phyloP scores from a whole-genome alignment of 2,329 filamentous ascomycete genomes.

The Claviceps africana region DNA sequence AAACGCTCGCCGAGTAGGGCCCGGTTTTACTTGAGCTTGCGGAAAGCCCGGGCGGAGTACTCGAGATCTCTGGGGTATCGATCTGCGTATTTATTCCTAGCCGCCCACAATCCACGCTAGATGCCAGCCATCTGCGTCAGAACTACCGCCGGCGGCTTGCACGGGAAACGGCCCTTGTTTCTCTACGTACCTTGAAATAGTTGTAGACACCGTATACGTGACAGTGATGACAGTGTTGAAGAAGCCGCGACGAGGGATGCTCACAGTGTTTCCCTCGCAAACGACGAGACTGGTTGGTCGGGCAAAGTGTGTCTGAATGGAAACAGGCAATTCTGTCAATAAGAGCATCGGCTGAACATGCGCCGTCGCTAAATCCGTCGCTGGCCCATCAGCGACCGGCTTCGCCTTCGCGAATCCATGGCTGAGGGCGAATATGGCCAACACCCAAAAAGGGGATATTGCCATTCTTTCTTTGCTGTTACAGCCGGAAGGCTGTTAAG shows the following conservation, averaged over 20 bases:
- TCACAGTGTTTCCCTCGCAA: slow-evolving; percentile 1
- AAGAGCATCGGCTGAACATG: not conserved
- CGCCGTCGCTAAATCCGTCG: not conserved
- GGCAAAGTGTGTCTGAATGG: not conserved
- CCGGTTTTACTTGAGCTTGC: not conserved
- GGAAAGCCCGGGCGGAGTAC: not conserved
- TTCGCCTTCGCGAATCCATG: not conserved
- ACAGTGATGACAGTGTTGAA: slow-evolving; percentile 1
- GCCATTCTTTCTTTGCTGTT: not conserved
- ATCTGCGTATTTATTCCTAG: not conserved
- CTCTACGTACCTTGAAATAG: slow-evolving; percentile 1
- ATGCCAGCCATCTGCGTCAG: not conserved
- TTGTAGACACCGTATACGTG: not conserved
- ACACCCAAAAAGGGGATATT: not conserved
- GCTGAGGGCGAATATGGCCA: slow-evolving; percentile 1
- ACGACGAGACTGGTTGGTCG: not conserved
- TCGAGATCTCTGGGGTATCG: not conserved
- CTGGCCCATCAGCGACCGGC: not conserved
- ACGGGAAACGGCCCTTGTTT: not conserved
- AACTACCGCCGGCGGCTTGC: not conserved
- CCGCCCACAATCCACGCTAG: not conserved
- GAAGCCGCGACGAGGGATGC: not conserved
- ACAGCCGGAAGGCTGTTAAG: not conserved
- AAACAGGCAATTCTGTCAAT: slow-evolving; percentile 2
- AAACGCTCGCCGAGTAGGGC: not conserved